Evolutionary conservation across 148 eudicot genomes (phyloP), one percentile per base, ranked within the genome.

Genomic region (Nepenthes gracilis): DNA sequence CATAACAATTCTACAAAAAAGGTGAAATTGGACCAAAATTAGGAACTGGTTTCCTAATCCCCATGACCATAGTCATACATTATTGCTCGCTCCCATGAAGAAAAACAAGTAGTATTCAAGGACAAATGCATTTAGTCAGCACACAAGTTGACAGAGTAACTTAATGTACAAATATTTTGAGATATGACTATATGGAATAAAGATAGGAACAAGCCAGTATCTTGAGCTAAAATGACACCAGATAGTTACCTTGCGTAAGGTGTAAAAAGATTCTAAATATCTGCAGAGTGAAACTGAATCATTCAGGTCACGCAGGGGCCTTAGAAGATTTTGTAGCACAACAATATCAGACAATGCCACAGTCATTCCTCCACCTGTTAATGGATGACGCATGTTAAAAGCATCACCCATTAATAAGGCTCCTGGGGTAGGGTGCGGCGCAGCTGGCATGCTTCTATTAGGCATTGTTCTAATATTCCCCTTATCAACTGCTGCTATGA

Each of bases 281-380:
- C 48, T 72, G 75, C 88, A 79, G 12, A 85, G 61, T 15, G 83
- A 66, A 58, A 62, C 65, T 9, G 87, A 77, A 71, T 88, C 77
- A 43, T 74, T 77, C 55, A 88, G 66, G 67, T 83, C 73, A 43
- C 43, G 59, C 64, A 88, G 53, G 52, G 86, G 89, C 80, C 78
- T 85, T 5, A 88, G 74, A 66, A 88, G 86, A 74, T 85, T 70
- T 35, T 79, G 74, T 10, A 88, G 69, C 50, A 88, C 71, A 12
- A 81, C 86, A 52, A 88, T 75, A 63, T 88, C 92, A 14, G 86
- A 81, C 55, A 88, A 77, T 37, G 92, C 96, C 37, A 88, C 96
- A 0, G 92, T 88, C 96, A 88, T 88, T 61, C 96, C 96, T 63
- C 96, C 96, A 35, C 96, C 92, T 36, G 88, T 85, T 67, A 87